phyloP scores from a whole-genome alignment of 1,284 basidiomycete species.

The Prillingera fragicola region DNA sequence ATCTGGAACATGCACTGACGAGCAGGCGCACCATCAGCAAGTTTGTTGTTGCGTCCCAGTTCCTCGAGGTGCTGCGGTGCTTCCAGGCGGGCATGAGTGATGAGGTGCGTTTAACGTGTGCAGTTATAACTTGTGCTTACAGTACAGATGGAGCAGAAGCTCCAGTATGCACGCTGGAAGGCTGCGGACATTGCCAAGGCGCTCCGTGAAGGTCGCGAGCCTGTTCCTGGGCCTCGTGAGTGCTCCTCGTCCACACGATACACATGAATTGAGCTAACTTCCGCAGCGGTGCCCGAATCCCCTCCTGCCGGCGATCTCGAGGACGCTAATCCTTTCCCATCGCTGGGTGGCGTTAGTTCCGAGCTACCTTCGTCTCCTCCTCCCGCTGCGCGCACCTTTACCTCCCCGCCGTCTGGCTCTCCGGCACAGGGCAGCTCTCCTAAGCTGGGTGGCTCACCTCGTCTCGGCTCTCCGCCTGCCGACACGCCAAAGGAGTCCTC shows the following conservation, averaged over 20 bases:
- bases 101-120: constrained; percentile 29
- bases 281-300: no score
- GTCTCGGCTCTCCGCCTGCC: background rate
- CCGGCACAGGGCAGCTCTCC: no score
- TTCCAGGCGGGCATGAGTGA: constrained; percentile 47
- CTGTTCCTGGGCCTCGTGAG: constrained; percentile 45
- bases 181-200: constrained; percentile 48
- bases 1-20: background rate
- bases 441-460: background rate
- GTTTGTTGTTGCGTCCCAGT: constrained; percentile 47
- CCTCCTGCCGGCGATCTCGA: no score
- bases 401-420: no score
- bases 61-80: constrained; percentile 46
- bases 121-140: constrained; percentile 5
- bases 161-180: constrained; percentile 49
- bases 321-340: no score
- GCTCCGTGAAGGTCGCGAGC: constrained; percentile 41
- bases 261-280: no score
- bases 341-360: no score
- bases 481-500: background rate
- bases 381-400: no score
- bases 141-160: constrained; percentile 46
- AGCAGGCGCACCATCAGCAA: constrained; percentile 42
- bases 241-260: no score
- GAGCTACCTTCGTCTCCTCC: no score